Percentiles rank a stretch among this genome's conserved stretches.
Conservation (phyloP, 1,284 basidiomycete species). For the Volvariella surrecta region DNA sequence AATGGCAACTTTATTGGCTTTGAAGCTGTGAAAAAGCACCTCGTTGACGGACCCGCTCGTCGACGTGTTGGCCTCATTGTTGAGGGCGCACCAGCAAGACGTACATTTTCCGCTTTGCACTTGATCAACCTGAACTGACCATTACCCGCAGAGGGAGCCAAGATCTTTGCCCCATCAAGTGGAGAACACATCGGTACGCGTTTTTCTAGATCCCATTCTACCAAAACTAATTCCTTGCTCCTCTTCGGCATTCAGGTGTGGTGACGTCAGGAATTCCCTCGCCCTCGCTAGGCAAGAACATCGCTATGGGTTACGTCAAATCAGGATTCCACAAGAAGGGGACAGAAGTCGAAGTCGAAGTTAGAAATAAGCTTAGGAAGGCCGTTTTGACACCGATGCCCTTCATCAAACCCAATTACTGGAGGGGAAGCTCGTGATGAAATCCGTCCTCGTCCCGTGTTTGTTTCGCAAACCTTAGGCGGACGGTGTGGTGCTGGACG, state of each 20-base stretch:
- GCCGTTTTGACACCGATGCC: constrained; percentile 76
- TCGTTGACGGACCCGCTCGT: constrained; percentile 74
- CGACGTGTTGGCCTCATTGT: constrained; percentile 82
- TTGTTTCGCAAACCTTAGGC: no score
- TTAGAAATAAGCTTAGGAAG: constrained; percentile 65
- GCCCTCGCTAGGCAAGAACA: constrained; percentile 84
- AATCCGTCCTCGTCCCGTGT: no score
- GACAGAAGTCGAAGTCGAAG: constrained; percentile 72
- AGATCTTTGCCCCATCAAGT: constrained; percentile 54
- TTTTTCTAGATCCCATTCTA: constrained; percentile 15
- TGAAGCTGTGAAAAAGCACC: constrained; percentile 67
- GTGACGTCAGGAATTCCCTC: constrained; percentile 96
- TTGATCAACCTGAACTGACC: constrained; percentile 6
- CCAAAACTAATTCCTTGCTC: background rate
- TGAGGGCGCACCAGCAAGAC: constrained; percentile 80
- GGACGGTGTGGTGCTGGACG: no score
- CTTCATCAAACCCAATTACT: constrained; percentile 69
- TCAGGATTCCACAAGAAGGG: constrained; percentile 88
- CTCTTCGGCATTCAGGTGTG: constrained; percentile 33
- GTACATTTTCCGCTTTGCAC: constrained; percentile 27
- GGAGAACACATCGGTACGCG: constrained; percentile 51
- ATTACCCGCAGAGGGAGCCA: constrained; percentile 61
- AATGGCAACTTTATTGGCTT: constrained; percentile 77
- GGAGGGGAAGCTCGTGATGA: constrained; percentile 25
- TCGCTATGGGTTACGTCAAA: constrained; percentile 92